Conservation (phyloP, 768 basidiomycete species). For the Mycena amicta region DNA sequence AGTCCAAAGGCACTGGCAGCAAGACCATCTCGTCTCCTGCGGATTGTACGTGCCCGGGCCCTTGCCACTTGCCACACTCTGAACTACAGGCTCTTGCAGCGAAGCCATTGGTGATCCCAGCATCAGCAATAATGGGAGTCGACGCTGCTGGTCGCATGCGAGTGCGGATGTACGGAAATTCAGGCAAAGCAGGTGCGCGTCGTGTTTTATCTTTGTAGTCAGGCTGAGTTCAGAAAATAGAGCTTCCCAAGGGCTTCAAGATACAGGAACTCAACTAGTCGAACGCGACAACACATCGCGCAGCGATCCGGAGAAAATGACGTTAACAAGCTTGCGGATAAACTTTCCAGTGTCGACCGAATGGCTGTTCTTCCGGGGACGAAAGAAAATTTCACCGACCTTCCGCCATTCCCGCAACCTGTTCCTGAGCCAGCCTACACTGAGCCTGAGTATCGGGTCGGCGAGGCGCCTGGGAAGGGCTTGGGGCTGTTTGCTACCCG, state of each 20-base stretch:
- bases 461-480: not conserved
- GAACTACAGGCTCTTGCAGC: no score
- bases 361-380: not conserved
- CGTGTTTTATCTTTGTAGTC: no score
- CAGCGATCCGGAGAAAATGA: not conserved
- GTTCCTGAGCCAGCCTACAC: not conserved
- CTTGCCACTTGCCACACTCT: no score
- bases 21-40: no score
- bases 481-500: conserved; percentile 1
- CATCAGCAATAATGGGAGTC: no score
- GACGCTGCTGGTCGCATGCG: no score
- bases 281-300: not conserved
- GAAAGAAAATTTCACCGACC: not conserved
- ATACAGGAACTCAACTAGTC: not conserved
- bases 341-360: not conserved
- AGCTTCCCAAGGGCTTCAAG: not conserved
- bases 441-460: not conserved
- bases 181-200: no score
- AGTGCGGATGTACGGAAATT: no score
- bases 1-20: no score
- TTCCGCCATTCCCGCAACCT: not conserved
- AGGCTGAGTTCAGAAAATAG: no score
- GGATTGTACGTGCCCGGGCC: no score
- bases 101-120: no score
- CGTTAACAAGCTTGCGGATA: not conserved